A percentile compares a stretch with the other conserved stretches of the same genome.
Evolutionary conservation across 2,329 filamentous ascomycete genomes (phyloP).

Genomic region (Scedosporium apiospermum): DNA sequence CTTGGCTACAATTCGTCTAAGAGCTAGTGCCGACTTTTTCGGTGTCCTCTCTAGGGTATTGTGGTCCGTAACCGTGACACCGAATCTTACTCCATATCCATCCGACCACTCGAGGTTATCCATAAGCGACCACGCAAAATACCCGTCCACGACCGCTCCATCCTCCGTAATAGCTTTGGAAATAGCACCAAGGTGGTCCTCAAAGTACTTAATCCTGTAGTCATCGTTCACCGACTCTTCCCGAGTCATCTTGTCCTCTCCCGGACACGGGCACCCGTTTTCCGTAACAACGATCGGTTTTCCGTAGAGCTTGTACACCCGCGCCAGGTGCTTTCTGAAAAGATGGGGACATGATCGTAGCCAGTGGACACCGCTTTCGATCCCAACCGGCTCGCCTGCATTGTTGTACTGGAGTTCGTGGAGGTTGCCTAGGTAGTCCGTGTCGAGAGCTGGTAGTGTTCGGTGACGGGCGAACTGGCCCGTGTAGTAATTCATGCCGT

Average conservation of each 20-base stretch:
- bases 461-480: slow-evolving; percentile 23
- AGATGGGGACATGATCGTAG: slow-evolving; percentile 19
- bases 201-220: slow-evolving; percentile 26
- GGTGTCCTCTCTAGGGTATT: neutral
- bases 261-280: slow-evolving; percentile 25
- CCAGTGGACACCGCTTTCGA: slow-evolving; percentile 23
- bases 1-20: no score
- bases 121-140: slow-evolving; percentile 23
- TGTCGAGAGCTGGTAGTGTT: slow-evolving; percentile 13
- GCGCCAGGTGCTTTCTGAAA: slow-evolving; percentile 20
- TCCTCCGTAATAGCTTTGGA: slow-evolving; percentile 14
- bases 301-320: slow-evolving; percentile 15
- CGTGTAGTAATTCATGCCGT: slow-evolving; percentile 32
- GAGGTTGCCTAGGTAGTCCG: slow-evolving; percentile 24
- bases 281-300: slow-evolving; percentile 21
- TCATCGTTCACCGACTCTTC: slow-evolving; percentile 25
- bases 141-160: slow-evolving; percentile 15
- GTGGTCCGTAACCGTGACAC: neutral
- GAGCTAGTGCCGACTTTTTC: neutral
- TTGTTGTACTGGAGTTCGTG: slow-evolving; percentile 21
- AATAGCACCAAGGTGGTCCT: slow-evolving; percentile 27
- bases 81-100: neutral
- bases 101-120: slow-evolving; percentile 15
- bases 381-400: slow-evolving; percentile 18
- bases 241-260: slow-evolving; percentile 22